Evolutionary conservation across 805 yeast species (phyloP).

Genomic region (Lipomyces orientalis): DNA sequence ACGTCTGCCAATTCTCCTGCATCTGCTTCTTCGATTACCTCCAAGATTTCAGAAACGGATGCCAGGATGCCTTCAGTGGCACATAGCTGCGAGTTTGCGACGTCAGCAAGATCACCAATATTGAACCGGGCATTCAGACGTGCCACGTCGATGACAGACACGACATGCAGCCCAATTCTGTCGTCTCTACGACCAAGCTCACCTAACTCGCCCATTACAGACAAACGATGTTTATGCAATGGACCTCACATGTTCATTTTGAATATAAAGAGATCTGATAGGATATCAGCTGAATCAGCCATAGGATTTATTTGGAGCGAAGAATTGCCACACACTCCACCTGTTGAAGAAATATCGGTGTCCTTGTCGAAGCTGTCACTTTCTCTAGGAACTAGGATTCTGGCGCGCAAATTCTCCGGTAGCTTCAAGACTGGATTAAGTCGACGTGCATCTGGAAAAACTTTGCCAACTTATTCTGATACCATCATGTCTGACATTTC

Average conservation of each 20-base stretch:
- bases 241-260: constrained; percentile 6
- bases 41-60: not conserved
- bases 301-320: constrained; percentile 22
- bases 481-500: not conserved
- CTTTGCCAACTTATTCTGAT: not conserved
- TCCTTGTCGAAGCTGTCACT: constrained; percentile 1
- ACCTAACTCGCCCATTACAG: not conserved
- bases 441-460: not conserved
- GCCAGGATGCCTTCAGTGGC: not conserved
- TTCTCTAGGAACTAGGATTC: not conserved
- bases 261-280: constrained; percentile 23
- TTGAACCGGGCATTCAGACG: constrained; percentile 10
- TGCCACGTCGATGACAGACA: constrained; percentile 6
- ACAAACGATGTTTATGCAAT: not conserved
- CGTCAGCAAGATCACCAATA: not conserved
- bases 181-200: not conserved
- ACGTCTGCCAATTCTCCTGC: not conserved
- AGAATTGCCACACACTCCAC: constrained; percentile 11
- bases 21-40: not conserved
- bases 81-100: not conserved
- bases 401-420: constrained; percentile 18
- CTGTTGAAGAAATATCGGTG: not conserved
- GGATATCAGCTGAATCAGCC: constrained; percentile 16
- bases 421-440: constrained; percentile 19
- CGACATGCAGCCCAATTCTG: not conserved